Conservation (phyloP, 768 basidiomycete genomes). For the Hirschioporus abietinus region DNA sequence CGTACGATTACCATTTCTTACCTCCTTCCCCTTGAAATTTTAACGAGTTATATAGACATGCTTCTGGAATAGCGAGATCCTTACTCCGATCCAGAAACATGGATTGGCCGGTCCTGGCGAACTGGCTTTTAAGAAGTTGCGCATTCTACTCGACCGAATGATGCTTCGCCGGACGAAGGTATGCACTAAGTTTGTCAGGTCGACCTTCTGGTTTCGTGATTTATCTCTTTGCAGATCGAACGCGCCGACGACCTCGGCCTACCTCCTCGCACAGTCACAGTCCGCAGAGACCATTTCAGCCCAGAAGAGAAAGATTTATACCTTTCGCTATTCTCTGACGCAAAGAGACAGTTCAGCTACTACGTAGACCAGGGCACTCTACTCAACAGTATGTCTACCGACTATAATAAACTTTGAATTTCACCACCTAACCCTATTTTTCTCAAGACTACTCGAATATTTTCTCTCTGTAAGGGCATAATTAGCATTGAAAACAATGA, state of each 20-base stretch:
- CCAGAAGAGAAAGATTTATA: constrained; percentile 97
- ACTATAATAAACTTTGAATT: not conserved
- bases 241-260: constrained; percentile 93
- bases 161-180: constrained; percentile 93
- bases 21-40: not conserved
- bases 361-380: constrained; percentile 89
- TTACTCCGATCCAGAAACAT: constrained; percentile 91
- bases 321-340: constrained; percentile 85
- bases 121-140: constrained; percentile 87
- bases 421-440: constrained; percentile 8
- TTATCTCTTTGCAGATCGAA: constrained; percentile 56
- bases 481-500: not conserved
- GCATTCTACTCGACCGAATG: constrained; percentile 84
- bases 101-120: constrained; percentile 79
- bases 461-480: constrained; percentile 59
- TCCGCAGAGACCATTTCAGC: constrained; percentile 89
- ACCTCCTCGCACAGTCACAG: constrained; percentile 85
- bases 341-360: constrained; percentile 86
- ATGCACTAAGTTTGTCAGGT: constrained; percentile 3
- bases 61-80: constrained; percentile 95
- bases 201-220: not conserved
- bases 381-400: constrained; percentile 69
- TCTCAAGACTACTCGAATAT: constrained; percentile 80
- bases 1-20: constrained; percentile 27
- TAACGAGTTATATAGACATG: constrained; percentile 53